These are phyloP conservation scores for Casaregolazyma suthepensis DNA, from an alignment of 1,139 yeast species.

Conservation along the genomic window DNA sequence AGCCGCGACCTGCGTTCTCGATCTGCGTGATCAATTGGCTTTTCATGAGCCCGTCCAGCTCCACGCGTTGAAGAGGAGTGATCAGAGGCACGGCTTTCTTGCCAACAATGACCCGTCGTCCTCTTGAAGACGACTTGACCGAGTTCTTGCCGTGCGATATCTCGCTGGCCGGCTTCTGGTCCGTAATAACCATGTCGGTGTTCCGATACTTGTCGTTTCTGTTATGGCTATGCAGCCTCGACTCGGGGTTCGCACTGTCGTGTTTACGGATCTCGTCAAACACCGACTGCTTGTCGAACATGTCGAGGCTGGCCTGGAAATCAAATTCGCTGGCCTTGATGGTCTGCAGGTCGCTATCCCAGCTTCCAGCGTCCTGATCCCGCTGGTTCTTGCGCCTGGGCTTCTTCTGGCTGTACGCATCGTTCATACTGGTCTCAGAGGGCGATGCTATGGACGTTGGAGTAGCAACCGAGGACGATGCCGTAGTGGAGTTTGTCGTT, in stretches of 20 bases:
- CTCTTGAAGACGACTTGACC: background rate
- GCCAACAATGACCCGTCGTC: conserved; percentile 8
- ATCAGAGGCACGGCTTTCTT: conserved; percentile 52
- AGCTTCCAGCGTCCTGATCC: conserved; percentile 29
- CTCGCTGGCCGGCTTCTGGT: conserved; percentile 32
- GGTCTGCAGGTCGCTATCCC: conserved; percentile 51
- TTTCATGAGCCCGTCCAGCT: conserved; percentile 56
- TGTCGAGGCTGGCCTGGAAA: conserved; percentile 72
- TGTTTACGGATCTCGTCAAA: conserved; percentile 66
- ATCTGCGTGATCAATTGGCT: conserved; percentile 41
- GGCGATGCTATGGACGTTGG: background rate
- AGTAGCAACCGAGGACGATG: background rate
- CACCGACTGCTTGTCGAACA: conserved; percentile 76
- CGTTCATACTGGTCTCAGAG: background rate
- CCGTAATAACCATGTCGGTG: conserved; percentile 62
- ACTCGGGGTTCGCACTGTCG: conserved; percentile 55
- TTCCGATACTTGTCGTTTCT: conserved; percentile 51
- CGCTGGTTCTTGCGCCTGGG: conserved; percentile 3
- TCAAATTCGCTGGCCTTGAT: conserved; percentile 57
- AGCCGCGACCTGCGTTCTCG: conserved; percentile 71
- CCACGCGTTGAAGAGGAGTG: conserved; percentile 69
- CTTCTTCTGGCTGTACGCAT: background rate
- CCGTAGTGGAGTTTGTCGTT: background rate
- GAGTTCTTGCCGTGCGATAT: background rate
- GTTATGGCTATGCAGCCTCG: conserved; percentile 73